Conservation (phyloP, 2,329 filamentous ascomycete genomes). For the Pseudocercospora macadamiae region DNA sequence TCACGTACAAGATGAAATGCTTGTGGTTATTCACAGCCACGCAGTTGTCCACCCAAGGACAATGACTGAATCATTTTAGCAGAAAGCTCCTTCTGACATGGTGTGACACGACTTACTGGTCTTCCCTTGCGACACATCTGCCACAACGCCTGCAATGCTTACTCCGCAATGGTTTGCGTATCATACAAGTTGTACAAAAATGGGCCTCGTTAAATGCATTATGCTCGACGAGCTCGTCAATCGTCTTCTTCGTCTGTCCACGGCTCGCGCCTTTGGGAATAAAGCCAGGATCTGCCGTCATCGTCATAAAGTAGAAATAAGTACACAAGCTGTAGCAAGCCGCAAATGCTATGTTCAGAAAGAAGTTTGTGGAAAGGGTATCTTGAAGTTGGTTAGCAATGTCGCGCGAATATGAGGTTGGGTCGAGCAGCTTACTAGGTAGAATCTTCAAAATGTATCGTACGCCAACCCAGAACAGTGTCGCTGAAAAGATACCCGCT, state of each 20-base stretch:
- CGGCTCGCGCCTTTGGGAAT: slow-evolving; percentile 89
- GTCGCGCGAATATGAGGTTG: slow-evolving; percentile 2
- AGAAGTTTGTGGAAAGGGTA: slow-evolving; percentile 66
- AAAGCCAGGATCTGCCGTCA: slow-evolving; percentile 88
- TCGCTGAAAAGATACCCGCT: slow-evolving; percentile 87
- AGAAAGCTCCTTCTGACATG: neutral
- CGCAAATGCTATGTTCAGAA: slow-evolving; percentile 78
- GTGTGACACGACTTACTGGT: slow-evolving; percentile 70
- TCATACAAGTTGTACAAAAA: slow-evolving; percentile 95
- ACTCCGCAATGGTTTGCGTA: slow-evolving; percentile 85
- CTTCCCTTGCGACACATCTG: slow-evolving; percentile 92
- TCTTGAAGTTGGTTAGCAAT: slow-evolving; percentile 49
- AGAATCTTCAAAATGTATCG: slow-evolving; percentile 76
- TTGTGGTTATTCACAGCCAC: slow-evolving; percentile 94
- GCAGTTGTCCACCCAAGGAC: slow-evolving; percentile 97
- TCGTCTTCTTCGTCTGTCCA: slow-evolving; percentile 84
- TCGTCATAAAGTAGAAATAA: slow-evolving; percentile 86
- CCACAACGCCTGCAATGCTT: slow-evolving; percentile 94
- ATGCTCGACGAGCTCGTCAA: slow-evolving; percentile 79
- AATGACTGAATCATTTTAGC: slow-evolving; percentile 66
- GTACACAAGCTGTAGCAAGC: slow-evolving; percentile 65
- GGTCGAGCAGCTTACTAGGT: slow-evolving; percentile 59
- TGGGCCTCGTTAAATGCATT: slow-evolving; percentile 94
- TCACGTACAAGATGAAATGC: slow-evolving; percentile 89
- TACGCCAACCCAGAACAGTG: slow-evolving; percentile 77